These are phyloP conservation scores for Plasmodium vivax DNA, from an alignment of 169 alveolate genomes.

Conservation along the genomic window DNA sequence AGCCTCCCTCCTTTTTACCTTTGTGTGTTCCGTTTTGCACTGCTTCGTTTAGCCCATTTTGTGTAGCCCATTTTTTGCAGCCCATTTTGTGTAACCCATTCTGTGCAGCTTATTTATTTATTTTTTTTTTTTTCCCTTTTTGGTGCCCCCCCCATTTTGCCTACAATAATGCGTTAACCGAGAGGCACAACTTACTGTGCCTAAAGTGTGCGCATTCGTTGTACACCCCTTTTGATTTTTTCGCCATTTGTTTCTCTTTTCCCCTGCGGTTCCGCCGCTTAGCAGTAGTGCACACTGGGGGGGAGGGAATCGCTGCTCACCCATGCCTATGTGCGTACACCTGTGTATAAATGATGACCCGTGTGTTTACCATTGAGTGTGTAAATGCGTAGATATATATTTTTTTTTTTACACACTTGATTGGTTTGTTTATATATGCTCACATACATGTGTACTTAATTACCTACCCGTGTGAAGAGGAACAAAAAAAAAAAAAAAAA, in stretches of 20 bases:
- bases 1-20: neutral
- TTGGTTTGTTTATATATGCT: neutral
- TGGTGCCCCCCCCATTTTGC: neutral
- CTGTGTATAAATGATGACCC: neutral
- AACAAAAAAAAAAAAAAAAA: neutral
- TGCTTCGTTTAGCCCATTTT: neutral
- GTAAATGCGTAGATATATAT: neutral
- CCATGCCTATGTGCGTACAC: neutral
- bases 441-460: neutral
- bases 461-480: neutral
- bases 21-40: neutral
- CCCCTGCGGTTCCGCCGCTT: neutral
- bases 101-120: neutral
- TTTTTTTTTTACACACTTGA: neutral
- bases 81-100: neutral
- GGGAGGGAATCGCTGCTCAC: neutral
- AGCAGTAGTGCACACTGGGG: neutral
- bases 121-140: neutral
- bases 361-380: neutral
- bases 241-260: neutral
- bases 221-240: neutral
- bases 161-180: neutral
- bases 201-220: neutral
- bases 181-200: neutral
- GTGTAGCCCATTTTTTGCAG: too few relatives aligned